Evolutionary conservation across 108 stramenopile species (phyloP).

Genomic region (Schizochytrium sp.): DNA sequence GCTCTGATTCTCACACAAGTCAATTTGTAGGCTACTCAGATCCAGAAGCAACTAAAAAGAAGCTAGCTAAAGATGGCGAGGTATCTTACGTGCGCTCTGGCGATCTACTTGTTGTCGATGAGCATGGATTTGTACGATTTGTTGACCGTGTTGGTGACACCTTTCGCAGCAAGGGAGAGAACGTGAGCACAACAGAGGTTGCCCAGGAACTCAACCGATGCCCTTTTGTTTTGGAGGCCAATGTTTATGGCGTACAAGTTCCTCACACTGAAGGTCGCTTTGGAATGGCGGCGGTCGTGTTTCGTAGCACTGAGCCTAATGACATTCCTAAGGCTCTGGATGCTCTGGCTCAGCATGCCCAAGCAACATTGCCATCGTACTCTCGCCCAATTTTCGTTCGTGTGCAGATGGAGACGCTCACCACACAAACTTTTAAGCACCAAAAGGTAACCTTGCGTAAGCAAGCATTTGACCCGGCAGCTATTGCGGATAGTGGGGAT

Average conservation of each 20-base stretch:
- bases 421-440: conserved; percentile 74
- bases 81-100: conserved; percentile 74
- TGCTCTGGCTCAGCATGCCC: background rate
- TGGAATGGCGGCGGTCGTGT: conserved; percentile 73
- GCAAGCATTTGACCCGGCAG: conserved; percentile 39
- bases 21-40: conserved; percentile 78
- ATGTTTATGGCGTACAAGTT: conserved; percentile 72
- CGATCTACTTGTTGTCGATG: conserved; percentile 70
- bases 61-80: conserved; percentile 70
- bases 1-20: conserved; percentile 64
- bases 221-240: conserved; percentile 67
- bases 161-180: conserved; percentile 80
- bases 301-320: background rate
- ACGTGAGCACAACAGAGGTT: conserved; percentile 77
- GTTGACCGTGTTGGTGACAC: conserved; percentile 78
- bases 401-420: conserved; percentile 57
- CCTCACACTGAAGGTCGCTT: conserved; percentile 62
- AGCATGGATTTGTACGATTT: conserved; percentile 72
- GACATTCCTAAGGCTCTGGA: background rate
- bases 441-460: conserved; percentile 69
- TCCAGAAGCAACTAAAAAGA: conserved; percentile 69
- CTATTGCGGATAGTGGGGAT: background rate
- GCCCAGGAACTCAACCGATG: conserved; percentile 65
- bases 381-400: conserved; percentile 70
- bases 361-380: conserved; percentile 63